Evolutionary conservation across 139 green algal species (phyloP), one percentile per base, ranked within the genome.

Genomic region (Picochlorum sp.): DNA sequence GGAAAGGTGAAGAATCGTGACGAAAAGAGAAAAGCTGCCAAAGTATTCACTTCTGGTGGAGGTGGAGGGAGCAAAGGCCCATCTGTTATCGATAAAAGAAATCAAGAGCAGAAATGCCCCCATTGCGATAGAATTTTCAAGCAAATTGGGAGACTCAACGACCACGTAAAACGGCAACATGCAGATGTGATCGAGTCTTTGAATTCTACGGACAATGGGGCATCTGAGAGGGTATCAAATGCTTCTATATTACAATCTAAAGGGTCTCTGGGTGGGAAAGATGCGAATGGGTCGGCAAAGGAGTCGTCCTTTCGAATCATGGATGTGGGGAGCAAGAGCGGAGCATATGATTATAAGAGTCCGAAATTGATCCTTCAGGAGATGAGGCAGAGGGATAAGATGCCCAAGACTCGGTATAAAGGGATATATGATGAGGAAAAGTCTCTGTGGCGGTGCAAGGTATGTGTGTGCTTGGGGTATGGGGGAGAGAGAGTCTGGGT

Each of bases 81-180:
- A 4, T 65, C 81, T 0, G 59, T 87, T 1, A 38, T 95, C 1
- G 90, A 96, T 66, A 96, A 96, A 73, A 80, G 89, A 7, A 78
- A 78, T 26, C 79, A 89, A 62, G 86, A 95, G 72, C 50, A 78
- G 23, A 69, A 83, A 16, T 96, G 90, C 71, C 89, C 89, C 0
- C 82, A 92, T 74, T 96, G 90, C 63, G 85, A 93, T 41, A 74
- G 87, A 11, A 64, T 86, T 0, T 96, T 94, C 73, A 89, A 88
- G 61, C 83, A 95, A 72, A 77, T 80, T 15, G 10, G 72, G 41
- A 54, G 72, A 4, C 61, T 78, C 9, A 58, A 69, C 41, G 81
- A 94, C 15, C 88, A 95, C 69, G 76, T 95, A 9, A 66, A 79
- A 38, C 82, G 75, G 18, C 82, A 85, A 63, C 78, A 94, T 23